Evolutionary conservation across 768 basidiomycete genomes (phyloP), one percentile per base, ranked within the genome.

Genomic region (Suillus ampliporus): DNA sequence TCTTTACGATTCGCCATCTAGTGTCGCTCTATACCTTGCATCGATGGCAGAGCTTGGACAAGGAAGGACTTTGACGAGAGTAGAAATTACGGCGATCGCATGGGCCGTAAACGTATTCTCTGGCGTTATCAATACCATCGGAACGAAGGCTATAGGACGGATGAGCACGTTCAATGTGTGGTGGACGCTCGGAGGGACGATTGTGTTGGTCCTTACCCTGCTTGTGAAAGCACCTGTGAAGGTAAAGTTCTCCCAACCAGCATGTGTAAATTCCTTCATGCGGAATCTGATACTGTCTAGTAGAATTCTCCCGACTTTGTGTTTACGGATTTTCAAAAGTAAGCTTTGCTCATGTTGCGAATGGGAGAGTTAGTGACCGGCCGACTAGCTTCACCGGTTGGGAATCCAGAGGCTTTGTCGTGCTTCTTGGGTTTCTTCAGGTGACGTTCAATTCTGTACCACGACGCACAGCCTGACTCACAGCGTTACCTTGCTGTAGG

Each of bases 161-260:
- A 82, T 86, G 82, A 85, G 84, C 63, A 70, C 79, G 17, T 82
- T 86, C 70, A 84, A 83, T 64, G 74, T 87, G 28, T 87, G 85
- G 85, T 86, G 85, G 86, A 87, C 85, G 13, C 74, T 87, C 0
- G 84, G 84, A 17, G 86, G 85, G 13, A 87, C 85, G 0, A 69
- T 86, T 26, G 83, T 86, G 28, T 76, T 87, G 26, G 83, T 83
- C 9, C 79, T 86, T 57, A 80, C 85, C 1, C 71, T 86, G n/a
- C 76, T 86, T 6, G 84, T 84, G 10, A 86, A 85, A 68, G 80
- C 86, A 5, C 84, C 85, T 6, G 75, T 76, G 31, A 85, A 83
- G 78, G 85, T 84, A 54, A 54, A 68, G 44, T 10, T 37, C 17
- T 34, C 7, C 31, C 81, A 26, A n/a, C 21, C 13, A 21, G 17